Evolutionary conservation across 78 protist species (phyloP).

Genomic region (Goniomonas avonlea): DNA sequence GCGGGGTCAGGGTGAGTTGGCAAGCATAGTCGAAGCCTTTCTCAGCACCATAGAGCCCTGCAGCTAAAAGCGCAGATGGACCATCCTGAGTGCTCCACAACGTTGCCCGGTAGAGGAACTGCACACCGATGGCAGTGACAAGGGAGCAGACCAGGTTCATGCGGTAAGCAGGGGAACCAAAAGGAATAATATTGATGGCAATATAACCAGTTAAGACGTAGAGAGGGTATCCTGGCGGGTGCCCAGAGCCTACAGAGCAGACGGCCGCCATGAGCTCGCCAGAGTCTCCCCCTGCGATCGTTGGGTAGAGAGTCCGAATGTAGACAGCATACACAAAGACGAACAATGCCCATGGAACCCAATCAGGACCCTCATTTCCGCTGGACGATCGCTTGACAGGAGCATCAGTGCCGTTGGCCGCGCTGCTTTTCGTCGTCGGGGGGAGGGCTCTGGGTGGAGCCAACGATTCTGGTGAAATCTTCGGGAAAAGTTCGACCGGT

Average conservation of each 20-base stretch:
- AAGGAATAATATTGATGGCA: too few species aligned
- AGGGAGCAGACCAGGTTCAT: background rate
- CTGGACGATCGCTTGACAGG: too few species aligned
- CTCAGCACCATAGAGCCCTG: background rate
- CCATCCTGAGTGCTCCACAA: too few species aligned
- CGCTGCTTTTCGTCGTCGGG: too few species aligned
- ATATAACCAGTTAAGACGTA: background rate
- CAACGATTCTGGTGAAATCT: too few species aligned
- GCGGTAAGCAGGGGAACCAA: background rate
- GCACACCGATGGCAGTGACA: background rate
- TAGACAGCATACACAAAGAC: slow-evolving; percentile 24
- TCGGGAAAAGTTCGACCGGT: too few species aligned
- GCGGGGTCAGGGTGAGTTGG: too few species aligned
- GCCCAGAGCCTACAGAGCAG: slow-evolving; percentile 52
- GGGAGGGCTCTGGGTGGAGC: too few species aligned
- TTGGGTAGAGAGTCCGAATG: slow-evolving; percentile 47
- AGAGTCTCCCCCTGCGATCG: slow-evolving; percentile 63
- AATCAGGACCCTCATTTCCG: too few species aligned
- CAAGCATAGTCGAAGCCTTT: too few species aligned
- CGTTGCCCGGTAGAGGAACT: background rate
- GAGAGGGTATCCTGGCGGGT: slow-evolving; percentile 68
- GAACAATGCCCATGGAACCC: background rate
- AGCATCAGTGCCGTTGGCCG: too few species aligned
- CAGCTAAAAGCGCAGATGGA: background rate
- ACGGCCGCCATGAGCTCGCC: slow-evolving; percentile 59